Base-by-base conservation (phyloP, 352 stramenopile genomes). In the Phytophthora constricta region DNA sequence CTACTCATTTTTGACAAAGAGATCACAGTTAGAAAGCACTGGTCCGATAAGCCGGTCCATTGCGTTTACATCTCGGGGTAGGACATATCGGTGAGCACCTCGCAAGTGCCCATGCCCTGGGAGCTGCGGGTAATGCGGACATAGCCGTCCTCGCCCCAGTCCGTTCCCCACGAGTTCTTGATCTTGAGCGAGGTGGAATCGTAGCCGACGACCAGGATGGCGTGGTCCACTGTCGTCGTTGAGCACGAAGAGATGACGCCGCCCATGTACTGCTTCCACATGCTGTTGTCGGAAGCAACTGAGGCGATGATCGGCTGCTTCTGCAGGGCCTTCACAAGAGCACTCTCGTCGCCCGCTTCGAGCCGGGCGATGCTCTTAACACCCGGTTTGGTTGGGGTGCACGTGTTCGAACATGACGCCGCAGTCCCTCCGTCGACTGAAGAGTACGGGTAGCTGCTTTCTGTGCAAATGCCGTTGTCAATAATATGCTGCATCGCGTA, bases 201-300 rank as follows among this genome's bases (percentile, higher is more conserved):
- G 77, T 99, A 99, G 23, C 97, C 97, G 2, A 99, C 96, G 0
- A 88, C 91, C 23, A 99, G 83, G 19, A 99, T 93, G 41, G 96
- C 98, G 76, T 99, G 97, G 79, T 99, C 97, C 51, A 99, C 88
- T 22, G 92, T 84, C 33, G 86, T 78, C 54, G 90, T 88, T 54
- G 80, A 86, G 49, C 76, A 86, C 17, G 58, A 74, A 37, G 66
- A 82, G 31, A 98, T 75, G 5, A 99, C 91, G 22, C 98, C 97
- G 27, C 79, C 77, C 41, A 79, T 89, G 93, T 99, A 99, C 65
- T 99, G 97, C 86, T 99, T 97, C 80, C 98, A 99, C n/a, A 84
- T 86, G 45, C 83, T 82, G 68, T 98, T 92, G 74, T 96, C 86
- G 1, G 97, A 97, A 31, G 98, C 80, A 28, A 99, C 97, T 1